Conservation (phyloP, 2,329 filamentous ascomycete species). For the Pestalotiopsis sp. region DNA sequence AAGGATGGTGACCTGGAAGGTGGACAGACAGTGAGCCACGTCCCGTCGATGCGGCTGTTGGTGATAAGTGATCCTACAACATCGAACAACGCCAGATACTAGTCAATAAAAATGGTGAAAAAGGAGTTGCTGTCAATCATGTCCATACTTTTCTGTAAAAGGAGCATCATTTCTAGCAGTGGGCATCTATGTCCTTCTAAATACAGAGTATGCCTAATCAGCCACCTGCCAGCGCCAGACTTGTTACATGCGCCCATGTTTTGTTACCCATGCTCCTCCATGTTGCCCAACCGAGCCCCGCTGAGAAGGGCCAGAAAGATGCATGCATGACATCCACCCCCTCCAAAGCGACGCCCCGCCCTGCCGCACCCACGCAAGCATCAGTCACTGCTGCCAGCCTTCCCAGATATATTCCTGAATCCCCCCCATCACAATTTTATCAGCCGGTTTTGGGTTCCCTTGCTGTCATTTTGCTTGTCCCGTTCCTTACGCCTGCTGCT, state of each 20-base stretch:
- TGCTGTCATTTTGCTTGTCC: not conserved
- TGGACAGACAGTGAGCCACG: not conserved
- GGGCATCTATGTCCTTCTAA: not conserved
- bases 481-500: not conserved
- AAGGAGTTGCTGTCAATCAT: not conserved
- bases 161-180: not conserved
- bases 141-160: not conserved
- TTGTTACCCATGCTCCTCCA: not conserved
- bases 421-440: not conserved
- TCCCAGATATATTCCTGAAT: slow-evolving; percentile 12
- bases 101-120: not conserved
- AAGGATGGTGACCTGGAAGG: not conserved
- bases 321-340: slow-evolving; percentile 1
- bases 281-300: slow-evolving; percentile 4
- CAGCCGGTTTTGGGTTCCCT: slow-evolving; percentile 3
- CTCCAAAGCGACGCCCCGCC: slow-evolving; percentile 1
- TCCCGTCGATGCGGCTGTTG: not conserved
- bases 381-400: slow-evolving; percentile 10
- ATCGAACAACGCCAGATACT: not conserved
- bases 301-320: not conserved
- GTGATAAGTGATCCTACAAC: not conserved
- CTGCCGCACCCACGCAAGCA: slow-evolving; percentile 5
- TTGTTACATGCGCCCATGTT: not conserved
- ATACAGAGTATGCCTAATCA: too few relatives aligned
- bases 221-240: not conserved